These are phyloP conservation scores for Piloderma croceum DNA, from an alignment of 768 basidiomycete genomes.

Conservation along the genomic window DNA sequence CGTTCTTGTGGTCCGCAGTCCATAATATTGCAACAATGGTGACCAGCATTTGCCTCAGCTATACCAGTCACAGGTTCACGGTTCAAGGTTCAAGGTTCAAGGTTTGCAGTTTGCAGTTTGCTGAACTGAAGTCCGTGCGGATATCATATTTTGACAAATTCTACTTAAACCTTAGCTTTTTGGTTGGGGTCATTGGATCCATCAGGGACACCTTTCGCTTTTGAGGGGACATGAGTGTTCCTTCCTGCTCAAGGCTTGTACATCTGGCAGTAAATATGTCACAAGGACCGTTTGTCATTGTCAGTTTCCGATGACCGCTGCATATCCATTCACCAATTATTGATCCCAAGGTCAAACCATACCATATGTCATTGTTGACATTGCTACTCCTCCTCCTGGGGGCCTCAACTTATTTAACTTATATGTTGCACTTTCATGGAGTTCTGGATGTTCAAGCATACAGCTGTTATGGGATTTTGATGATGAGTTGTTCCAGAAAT, in stretches of 20 bases:
- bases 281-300: constrained; percentile 10
- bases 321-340: constrained; percentile 41
- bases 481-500: constrained; percentile 18
- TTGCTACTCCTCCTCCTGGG: constrained; percentile 29
- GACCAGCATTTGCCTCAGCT: too few species aligned
- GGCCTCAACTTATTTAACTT: constrained; percentile 31
- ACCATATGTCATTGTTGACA: constrained; percentile 30
- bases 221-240: too few species aligned
- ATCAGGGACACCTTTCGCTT: too few species aligned
- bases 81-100: too few species aligned
- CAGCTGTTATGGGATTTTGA: constrained; percentile 26
- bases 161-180: too few species aligned
- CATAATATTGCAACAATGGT: too few species aligned
- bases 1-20: too few species aligned
- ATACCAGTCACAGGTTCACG: too few species aligned
- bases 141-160: too few species aligned
- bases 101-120: too few species aligned
- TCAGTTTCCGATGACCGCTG: constrained; percentile 30
- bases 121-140: too few species aligned
- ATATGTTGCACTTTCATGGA: constrained; percentile 37
- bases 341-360: constrained; percentile 40
- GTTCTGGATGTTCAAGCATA: constrained; percentile 22
- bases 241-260: constrained; percentile 14
- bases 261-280: background rate
- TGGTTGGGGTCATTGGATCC: too few species aligned